Percentiles rank a stretch among this genome's conserved stretches.
These are phyloP conservation scores for Diaporthe velutina DNA, from an alignment of 2,329 filamentous ascomycete genomes.

Conservation along the genomic window DNA sequence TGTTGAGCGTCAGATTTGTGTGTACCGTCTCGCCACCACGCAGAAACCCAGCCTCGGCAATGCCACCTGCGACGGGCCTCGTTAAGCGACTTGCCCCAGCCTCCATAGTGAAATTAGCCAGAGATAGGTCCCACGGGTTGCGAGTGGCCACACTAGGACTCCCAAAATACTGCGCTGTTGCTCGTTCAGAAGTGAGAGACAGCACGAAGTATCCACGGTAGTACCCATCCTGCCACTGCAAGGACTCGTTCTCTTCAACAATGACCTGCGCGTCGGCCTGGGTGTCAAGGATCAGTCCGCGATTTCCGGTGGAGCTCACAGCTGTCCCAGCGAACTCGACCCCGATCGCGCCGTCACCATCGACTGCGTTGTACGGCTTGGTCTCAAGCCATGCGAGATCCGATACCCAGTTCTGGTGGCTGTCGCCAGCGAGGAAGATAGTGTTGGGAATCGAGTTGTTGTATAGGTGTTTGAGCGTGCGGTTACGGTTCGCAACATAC, in stretches of 20 bases:
- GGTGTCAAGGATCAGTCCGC: slow-evolving; percentile 69
- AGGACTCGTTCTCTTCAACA: slow-evolving; percentile 67
- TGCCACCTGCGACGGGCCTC: slow-evolving; percentile 56
- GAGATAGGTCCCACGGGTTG: slow-evolving; percentile 73
- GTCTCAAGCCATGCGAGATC: slow-evolving; percentile 71
- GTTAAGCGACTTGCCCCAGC: slow-evolving; percentile 70
- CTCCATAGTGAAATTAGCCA: slow-evolving; percentile 79
- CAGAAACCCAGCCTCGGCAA: slow-evolving; percentile 66
- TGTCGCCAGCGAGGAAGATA: slow-evolving; percentile 79
- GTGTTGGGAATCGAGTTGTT: slow-evolving; percentile 79
- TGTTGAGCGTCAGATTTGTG: slow-evolving; percentile 24
- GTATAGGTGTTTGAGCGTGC: slow-evolving; percentile 76
- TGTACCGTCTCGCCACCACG: slow-evolving; percentile 53
- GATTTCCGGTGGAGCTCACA: slow-evolving; percentile 70
- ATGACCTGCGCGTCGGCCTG: slow-evolving; percentile 62
- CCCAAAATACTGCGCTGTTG: slow-evolving; percentile 76
- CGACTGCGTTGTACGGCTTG: slow-evolving; percentile 64
- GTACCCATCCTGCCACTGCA: slow-evolving; percentile 81
- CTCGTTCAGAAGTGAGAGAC: slow-evolving; percentile 66
- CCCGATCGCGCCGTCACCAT: slow-evolving; percentile 68
- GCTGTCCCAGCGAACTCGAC: slow-evolving; percentile 78
- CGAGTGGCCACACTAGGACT: slow-evolving; percentile 69
- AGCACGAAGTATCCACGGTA: slow-evolving; percentile 81
- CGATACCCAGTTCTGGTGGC: slow-evolving; percentile 72
- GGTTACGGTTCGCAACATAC: slow-evolving; percentile 78